Percentiles rank a stretch among this genome's conserved stretches.
phyloP scores from a whole-genome alignment of 352 stramenopile species.

The Globisporangium spiculum region DNA sequence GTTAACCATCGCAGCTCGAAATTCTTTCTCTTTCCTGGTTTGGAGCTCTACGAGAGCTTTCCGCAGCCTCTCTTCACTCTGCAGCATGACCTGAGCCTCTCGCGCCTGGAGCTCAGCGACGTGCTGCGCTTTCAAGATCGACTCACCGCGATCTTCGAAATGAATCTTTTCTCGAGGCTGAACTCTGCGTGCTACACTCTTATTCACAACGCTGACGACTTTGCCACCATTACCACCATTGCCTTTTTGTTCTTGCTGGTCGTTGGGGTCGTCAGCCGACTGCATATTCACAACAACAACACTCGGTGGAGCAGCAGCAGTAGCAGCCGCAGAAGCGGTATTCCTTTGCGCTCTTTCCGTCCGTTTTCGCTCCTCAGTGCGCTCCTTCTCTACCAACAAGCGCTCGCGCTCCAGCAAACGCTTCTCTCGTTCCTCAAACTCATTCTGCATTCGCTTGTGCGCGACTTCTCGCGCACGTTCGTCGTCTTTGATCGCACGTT shows the following conservation, averaged over 20 bases:
- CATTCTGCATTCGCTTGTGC: conserved; percentile 37
- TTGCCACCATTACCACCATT: conserved; percentile 23
- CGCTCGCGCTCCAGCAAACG: conserved; percentile 49
- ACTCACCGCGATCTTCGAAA: conserved; percentile 18
- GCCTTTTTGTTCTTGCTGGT: conserved; percentile 22
- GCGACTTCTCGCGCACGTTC: conserved; percentile 32
- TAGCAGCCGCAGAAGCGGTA: conserved; percentile 1
- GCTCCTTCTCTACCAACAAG: conserved; percentile 40
- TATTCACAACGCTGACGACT: conserved; percentile 22
- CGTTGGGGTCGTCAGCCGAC: conserved; percentile 34
- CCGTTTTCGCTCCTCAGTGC: conserved; percentile 26
- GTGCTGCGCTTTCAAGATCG: conserved; percentile 49
- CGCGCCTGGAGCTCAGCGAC: conserved; percentile 48
- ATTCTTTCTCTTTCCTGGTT: conserved; percentile 59
- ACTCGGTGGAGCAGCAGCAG: conserved; percentile 25
- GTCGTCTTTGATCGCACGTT: conserved; percentile 39
- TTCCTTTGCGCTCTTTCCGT: conserved; percentile 16
- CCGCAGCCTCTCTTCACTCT: conserved; percentile 48
- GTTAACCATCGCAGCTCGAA: conserved; percentile 68
- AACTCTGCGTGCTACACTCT: conserved; percentile 2
- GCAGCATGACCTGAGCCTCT: conserved; percentile 50
- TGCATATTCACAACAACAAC: conserved; percentile 65
- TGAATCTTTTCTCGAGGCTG: conserved; percentile 17
- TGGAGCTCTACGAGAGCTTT: conserved; percentile 60
- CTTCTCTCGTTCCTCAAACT: conserved; percentile 59